A percentile compares a stretch with the other conserved stretches of the same genome.
Evolutionary conservation across 2,329 filamentous ascomycete species (phyloP).

Genomic region (Fusarium devonianum): DNA sequence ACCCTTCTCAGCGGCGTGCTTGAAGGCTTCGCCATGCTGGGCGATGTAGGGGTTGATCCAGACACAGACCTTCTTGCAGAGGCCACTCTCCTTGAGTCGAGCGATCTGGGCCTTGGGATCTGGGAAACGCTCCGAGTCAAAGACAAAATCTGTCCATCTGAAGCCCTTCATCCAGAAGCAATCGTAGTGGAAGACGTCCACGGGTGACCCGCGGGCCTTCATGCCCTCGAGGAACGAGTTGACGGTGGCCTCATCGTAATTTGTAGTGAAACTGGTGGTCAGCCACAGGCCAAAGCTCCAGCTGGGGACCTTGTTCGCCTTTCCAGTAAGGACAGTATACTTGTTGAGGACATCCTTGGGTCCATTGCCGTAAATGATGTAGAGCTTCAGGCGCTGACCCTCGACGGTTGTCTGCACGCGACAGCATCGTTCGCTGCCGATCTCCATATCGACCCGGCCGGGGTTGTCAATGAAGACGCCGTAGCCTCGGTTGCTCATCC

Average conservation of each 20-base stretch:
- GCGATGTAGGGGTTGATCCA: conserved; percentile 81
- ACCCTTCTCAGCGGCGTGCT: conserved; percentile 68
- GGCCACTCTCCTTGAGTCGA: conserved; percentile 67
- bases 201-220: conserved; percentile 67
- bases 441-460: conserved; percentile 73
- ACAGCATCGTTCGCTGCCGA: conserved; percentile 76
- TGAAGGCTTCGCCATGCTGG: conserved; percentile 72
- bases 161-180: conserved; percentile 82
- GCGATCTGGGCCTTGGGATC: conserved; percentile 70
- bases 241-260: conserved; percentile 74
- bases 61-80: conserved; percentile 71
- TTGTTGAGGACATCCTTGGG: conserved; percentile 75
- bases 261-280: conserved; percentile 77
- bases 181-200: conserved; percentile 79
- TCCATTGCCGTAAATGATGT: conserved; percentile 73
- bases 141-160: conserved; percentile 78
- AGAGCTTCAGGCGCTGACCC: conserved; percentile 75
- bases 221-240: conserved; percentile 73
- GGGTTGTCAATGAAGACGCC: conserved; percentile 78
- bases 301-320: conserved; percentile 68
- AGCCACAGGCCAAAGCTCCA: conserved; percentile 83
- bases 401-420: conserved; percentile 74
- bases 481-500: conserved; percentile 75
- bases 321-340: conserved; percentile 73
- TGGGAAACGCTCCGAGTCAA: conserved; percentile 72